phyloP scores from a whole-genome alignment of 2,329 filamentous ascomycete species.

The Raffaelea arxii region DNA sequence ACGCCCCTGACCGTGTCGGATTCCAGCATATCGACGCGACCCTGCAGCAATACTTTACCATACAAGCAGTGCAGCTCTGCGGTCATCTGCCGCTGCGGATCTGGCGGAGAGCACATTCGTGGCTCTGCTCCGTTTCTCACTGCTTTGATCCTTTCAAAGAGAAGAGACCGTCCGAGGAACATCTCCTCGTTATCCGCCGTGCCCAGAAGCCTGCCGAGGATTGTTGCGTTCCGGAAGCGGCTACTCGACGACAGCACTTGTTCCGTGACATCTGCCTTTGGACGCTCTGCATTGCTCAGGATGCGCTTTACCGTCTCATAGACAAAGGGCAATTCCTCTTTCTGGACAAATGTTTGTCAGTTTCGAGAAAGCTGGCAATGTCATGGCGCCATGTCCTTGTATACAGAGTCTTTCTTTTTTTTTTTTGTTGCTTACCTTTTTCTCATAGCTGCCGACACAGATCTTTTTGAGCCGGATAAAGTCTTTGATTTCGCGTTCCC shows the following conservation, averaged over 20 bases:
- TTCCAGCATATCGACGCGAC: no score
- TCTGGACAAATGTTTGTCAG: slow-evolving; percentile 21
- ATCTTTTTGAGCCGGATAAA: slow-evolving; percentile 33
- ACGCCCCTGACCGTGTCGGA: no score
- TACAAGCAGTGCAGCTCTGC: slow-evolving; percentile 63
- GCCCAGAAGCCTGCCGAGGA: slow-evolving; percentile 36
- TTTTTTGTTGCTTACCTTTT: slow-evolving; percentile 26
- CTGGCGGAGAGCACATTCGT: not conserved
- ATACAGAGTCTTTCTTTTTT: not conserved
- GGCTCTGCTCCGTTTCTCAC: no score
- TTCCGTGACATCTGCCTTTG: slow-evolving; percentile 17
- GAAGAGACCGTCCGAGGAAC: slow-evolving; percentile 54
- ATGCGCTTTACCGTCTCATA: slow-evolving; percentile 33
- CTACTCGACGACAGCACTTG: slow-evolving; percentile 20
- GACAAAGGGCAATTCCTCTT: slow-evolving; percentile 37
- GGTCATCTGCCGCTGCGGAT: slow-evolving; percentile 45
- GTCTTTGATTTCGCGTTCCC: slow-evolving; percentile 30
- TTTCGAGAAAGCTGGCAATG: no score
- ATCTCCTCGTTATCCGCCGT: slow-evolving; percentile 40
- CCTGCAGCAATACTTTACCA: no score
- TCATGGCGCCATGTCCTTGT: slow-evolving; percentile 3
- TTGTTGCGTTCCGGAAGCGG: slow-evolving; percentile 35
- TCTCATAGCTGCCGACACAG: slow-evolving; percentile 22
- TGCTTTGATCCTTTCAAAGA: no score
- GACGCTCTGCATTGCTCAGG: slow-evolving; percentile 32